Percentiles rank a stretch among this genome's conserved stretches.
These are phyloP conservation scores for Beauveria rudraprayagi DNA, from an alignment of 2,329 filamentous ascomycete genomes.

Conservation along the genomic window DNA sequence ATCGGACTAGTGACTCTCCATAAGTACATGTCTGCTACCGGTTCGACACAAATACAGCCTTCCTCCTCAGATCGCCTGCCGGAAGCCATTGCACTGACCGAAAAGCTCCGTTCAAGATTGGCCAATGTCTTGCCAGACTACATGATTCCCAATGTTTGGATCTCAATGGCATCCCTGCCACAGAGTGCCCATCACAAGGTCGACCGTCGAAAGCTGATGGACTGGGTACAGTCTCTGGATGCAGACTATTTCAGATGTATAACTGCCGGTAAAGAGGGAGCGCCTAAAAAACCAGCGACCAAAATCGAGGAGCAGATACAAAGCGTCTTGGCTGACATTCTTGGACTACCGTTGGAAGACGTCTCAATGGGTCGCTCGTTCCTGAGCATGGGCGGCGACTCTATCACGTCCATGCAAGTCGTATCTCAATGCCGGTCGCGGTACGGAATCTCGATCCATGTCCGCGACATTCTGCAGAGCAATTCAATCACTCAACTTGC, in stretches of 20 bases:
- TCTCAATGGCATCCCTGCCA: background rate
- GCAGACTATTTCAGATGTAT: background rate
- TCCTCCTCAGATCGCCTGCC: background rate
- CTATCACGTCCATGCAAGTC: constrained; percentile 6
- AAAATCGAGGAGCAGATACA: background rate
- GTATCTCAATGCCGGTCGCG: background rate
- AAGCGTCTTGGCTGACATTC: constrained; percentile 24
- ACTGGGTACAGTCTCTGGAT: background rate
- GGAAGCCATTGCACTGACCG: background rate
- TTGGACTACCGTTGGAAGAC: constrained; percentile 10
- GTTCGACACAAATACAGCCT: background rate
- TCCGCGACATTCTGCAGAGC: constrained; percentile 2
- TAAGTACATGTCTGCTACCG: background rate
- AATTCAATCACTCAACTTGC: constrained; percentile 18
- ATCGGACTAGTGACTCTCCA: background rate
- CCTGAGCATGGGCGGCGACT: background rate
- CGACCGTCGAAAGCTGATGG: background rate
- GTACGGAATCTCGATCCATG: constrained; percentile 4
- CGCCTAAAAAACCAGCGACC: background rate
- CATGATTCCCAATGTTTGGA: background rate
- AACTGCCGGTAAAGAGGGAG: background rate
- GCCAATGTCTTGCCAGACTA: background rate
- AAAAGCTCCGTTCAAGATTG: background rate
- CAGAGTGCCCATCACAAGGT: background rate
- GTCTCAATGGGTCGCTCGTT: background rate